Conservation (phyloP, 2,329 filamentous ascomycete genomes). For the Graphiopsis chlorocephala region DNA sequence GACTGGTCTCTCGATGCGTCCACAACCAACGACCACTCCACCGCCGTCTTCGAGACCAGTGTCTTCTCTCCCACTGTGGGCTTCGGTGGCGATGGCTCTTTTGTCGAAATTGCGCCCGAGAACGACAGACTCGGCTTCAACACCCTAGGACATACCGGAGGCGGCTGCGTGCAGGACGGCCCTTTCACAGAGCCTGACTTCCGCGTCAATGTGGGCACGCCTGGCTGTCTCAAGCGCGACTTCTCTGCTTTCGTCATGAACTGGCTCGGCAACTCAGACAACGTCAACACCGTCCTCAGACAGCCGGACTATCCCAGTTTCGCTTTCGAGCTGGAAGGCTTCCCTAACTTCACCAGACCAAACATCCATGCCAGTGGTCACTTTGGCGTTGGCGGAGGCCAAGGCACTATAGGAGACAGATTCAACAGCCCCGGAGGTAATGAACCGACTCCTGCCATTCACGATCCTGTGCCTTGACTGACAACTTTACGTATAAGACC, state of each 20-base stretch:
- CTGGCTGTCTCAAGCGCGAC: slow-evolving; percentile 1
- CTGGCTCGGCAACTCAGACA: neutral
- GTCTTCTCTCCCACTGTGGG: slow-evolving; percentile 13
- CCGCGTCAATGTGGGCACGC: slow-evolving; percentile 4
- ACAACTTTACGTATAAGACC: slow-evolving; percentile 15
- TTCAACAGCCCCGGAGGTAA: slow-evolving; percentile 23
- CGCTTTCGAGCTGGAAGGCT: slow-evolving; percentile 20
- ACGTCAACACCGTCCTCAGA: slow-evolving; percentile 20
- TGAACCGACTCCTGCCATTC: neutral
- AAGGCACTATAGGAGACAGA: slow-evolving; percentile 20
- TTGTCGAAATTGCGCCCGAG: neutral
- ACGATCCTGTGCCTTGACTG: neutral
- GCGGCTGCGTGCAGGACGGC: slow-evolving; percentile 27
- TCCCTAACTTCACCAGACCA: neutral
- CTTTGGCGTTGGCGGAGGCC: slow-evolving; percentile 22
- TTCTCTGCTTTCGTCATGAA: neutral
- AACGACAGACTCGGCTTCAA: slow-evolving; percentile 14
- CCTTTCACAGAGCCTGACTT: slow-evolving; percentile 23
- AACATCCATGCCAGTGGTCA: slow-evolving; percentile 25
- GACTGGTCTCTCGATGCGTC: slow-evolving; percentile 27
- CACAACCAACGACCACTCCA: slow-evolving; percentile 13
- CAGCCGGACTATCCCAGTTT: slow-evolving; percentile 21
- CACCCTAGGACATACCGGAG: neutral
- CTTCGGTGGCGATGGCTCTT: slow-evolving; percentile 24
- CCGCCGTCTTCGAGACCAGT: slow-evolving; percentile 17